A percentile compares a stretch with the other conserved stretches of the same genome.
phyloP scores from a whole-genome alignment of 139 green algal genomes.

The Pedinophyceae sp. region DNA sequence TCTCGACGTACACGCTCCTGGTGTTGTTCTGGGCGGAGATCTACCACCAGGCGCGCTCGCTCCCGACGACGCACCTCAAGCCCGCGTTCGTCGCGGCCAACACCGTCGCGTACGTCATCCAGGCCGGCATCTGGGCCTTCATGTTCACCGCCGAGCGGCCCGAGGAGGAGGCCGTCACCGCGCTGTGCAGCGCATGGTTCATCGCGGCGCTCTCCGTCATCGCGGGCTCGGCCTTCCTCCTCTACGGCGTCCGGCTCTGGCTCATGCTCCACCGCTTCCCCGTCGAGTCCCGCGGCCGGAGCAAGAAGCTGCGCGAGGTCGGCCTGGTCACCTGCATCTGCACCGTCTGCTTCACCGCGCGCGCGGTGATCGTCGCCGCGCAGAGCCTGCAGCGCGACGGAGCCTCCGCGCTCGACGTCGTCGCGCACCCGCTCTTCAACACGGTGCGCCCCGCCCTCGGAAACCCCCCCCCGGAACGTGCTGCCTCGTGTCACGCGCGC shows the following conservation, averaged over 20 bases:
- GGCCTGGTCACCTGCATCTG: slow-evolving; percentile 75
- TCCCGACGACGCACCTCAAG: slow-evolving; percentile 57
- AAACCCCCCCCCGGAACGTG: not conserved
- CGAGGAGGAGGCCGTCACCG: too few relatives aligned
- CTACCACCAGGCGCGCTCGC: slow-evolving; percentile 82
- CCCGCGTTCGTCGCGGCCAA: slow-evolving; percentile 78
- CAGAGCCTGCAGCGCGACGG: slow-evolving; percentile 29
- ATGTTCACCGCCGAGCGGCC: slow-evolving; percentile 10
- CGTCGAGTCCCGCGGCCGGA: slow-evolving; percentile 73
- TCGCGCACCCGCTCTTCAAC: slow-evolving; percentile 62
- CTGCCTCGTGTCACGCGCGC: too few relatives aligned
- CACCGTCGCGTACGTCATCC: slow-evolving; percentile 56
- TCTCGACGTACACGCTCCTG: slow-evolving; percentile 94
- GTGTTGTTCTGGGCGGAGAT: slow-evolving; percentile 99
- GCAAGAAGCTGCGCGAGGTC: slow-evolving; percentile 92
- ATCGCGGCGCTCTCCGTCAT: slow-evolving; percentile 49
- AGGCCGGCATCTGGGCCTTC: too few relatives aligned
- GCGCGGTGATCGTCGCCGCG: slow-evolving; percentile 42
- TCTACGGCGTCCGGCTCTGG: slow-evolving; percentile 88
- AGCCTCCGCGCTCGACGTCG: slow-evolving; percentile 39
- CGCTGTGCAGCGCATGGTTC: too few relatives aligned
- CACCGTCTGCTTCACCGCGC: slow-evolving; percentile 59
- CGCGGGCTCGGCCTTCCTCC: slow-evolving; percentile 5
- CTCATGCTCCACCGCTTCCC: slow-evolving; percentile 89
- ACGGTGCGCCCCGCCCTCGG: slow-evolving; percentile 14